Conservation (phyloP, 352 stramenopile genomes). For the Globisporangium middletonii region DNA sequence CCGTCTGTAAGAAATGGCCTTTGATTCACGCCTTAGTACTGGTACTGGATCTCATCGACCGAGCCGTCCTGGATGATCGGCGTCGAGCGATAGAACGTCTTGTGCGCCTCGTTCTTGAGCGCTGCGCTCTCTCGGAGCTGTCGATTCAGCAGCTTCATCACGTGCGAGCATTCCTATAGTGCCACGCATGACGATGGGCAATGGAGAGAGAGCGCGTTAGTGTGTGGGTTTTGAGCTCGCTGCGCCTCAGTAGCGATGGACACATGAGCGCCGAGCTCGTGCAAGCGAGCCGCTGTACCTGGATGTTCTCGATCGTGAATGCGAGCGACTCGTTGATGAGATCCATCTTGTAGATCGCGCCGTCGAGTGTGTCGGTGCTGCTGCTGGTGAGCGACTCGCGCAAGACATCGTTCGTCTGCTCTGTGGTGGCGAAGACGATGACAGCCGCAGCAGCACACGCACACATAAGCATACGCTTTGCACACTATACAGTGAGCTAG, state of each 20-base stretch:
- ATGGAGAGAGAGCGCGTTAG: background rate
- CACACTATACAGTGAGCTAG: background rate
- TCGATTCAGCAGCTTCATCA: constrained; percentile 64
- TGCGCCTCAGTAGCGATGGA: background rate
- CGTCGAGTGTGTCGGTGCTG: constrained; percentile 29
- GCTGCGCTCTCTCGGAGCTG: constrained; percentile 51
- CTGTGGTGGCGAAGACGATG: constrained; percentile 12
- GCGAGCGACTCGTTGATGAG: constrained; percentile 77
- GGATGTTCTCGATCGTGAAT: constrained; percentile 78
- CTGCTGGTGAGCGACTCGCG: constrained; percentile 25
- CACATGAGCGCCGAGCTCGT: background rate
- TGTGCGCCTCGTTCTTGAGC: constrained; percentile 29
- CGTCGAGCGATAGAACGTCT: constrained; percentile 23
- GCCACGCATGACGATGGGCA: background rate
- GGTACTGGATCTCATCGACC: constrained; percentile 7
- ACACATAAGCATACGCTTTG: background rate
- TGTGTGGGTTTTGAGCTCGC: too few species aligned
- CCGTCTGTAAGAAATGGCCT: too few species aligned
- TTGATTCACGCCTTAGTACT: background rate
- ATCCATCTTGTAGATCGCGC: constrained; percentile 63
- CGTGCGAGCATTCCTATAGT: constrained; percentile 47
- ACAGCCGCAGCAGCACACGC: background rate
- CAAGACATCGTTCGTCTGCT: constrained; percentile 37
- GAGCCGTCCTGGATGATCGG: constrained; percentile 14
- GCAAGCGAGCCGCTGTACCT: constrained; percentile 14